Percentiles rank a stretch among this genome's conserved stretches.
Conservation (phyloP, 331 rosid species). For the Dryas integrifolia region DNA sequence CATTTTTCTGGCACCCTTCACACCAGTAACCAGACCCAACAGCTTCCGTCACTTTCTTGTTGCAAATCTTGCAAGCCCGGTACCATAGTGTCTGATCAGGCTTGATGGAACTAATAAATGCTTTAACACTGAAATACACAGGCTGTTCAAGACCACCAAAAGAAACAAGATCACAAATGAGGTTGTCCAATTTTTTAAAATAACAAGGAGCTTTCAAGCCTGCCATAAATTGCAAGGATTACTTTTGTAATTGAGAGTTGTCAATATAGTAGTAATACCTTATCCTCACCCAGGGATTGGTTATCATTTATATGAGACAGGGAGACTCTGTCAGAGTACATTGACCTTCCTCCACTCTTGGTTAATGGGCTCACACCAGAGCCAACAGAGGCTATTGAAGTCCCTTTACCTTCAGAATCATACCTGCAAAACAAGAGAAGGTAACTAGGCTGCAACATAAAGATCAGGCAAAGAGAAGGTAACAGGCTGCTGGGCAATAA, state of each 20-base stretch:
- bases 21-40: constrained; percentile 82
- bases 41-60: constrained; percentile 83
- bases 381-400: constrained; percentile 64
- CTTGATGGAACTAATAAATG: constrained; percentile 55
- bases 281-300: constrained; percentile 67
- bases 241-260: background rate
- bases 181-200: no score
- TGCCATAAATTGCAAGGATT: background rate
- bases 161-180: background rate
- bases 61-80: constrained; percentile 84
- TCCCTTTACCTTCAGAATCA: constrained; percentile 80
- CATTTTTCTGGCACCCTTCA: constrained; percentile 82
- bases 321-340: constrained; percentile 66
- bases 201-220: background rate
- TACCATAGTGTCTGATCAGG: constrained; percentile 94
- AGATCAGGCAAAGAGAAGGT: background rate
- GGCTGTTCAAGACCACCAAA: constrained; percentile 49
- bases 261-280: constrained; percentile 40
- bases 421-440: constrained; percentile 48
- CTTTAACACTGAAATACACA: constrained; percentile 63
- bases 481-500: background rate
- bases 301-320: constrained; percentile 54
- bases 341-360: constrained; percentile 50
- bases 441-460: background rate
- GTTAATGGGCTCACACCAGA: constrained; percentile 49